Base-by-base conservation (phyloP, 2,329 filamentous ascomycete genomes). In the Pestalotiopsis sp. region DNA sequence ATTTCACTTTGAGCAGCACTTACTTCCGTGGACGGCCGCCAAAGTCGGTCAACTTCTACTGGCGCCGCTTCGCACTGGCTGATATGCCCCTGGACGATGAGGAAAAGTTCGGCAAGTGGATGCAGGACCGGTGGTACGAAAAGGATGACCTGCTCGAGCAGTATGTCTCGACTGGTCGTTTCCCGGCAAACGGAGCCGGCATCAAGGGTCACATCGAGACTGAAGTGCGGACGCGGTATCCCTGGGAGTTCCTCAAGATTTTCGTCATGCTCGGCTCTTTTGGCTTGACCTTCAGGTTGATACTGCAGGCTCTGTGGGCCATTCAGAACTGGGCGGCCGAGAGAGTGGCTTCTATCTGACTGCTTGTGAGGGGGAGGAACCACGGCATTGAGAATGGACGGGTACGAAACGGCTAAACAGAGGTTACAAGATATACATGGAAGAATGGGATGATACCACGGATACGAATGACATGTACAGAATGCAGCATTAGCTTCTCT, bases 31-130 rank as follows among this genome's bases (percentile, higher is more conserved):
- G 96, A 13, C 90, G 93, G 1, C 92, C 95, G 0, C 96, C 95
- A 1, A 97, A 95, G 78, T 97, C 94, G 1, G 95, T 98, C 75
- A 98, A 98, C 80, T 95, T 98, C 84, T 92, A 97, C 81, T 99
- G 95, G 94, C 90, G 96, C 66, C 90, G 94, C 11, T 98, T 97
- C 80, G 88, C 88, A 41, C 78, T 98, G 14, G 87, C 87, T 25
- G 90, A 94, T 23, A 97, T 99, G 58, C 95, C 95, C 0, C 86
- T 97, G 11, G 87, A 94, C 39, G 88, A 91, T 73, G 86, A 87
- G 17, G 87, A 92, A 55, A 84, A 87, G 6, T 99, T 99, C 75
- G 94, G 97, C 68, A 75, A 85, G 3, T 99, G 96, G 96, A 85
- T 98, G 36, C 87, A 91, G 39, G 90, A 93, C 68, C 88, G 94